These are phyloP conservation scores for Nothophoma quercina DNA, from an alignment of 2,329 filamentous ascomycete genomes.

Conservation along the genomic window DNA sequence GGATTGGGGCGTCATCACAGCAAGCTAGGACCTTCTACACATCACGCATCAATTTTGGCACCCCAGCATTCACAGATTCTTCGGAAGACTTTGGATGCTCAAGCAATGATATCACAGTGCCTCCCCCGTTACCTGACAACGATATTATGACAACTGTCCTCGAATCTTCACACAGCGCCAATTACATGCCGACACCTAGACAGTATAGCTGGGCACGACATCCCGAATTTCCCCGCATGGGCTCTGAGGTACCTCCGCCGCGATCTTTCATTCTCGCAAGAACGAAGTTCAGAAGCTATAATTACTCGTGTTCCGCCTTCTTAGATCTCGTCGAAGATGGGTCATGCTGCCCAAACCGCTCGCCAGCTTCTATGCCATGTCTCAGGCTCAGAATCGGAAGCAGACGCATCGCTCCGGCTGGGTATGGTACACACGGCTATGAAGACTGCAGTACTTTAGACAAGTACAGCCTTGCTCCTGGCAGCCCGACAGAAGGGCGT, in stretches of 20 bases:
- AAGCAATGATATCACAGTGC: not conserved
- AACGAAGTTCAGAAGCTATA: constrained; percentile 65
- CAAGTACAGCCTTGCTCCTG: not conserved
- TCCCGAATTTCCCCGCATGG: constrained; percentile 34
- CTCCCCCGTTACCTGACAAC: constrained; percentile 33
- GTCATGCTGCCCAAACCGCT: constrained; percentile 42
- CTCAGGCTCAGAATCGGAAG: constrained; percentile 62
- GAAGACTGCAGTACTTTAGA: not conserved
- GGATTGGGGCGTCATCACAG: constrained; percentile 62
- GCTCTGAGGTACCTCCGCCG: not conserved
- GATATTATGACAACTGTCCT: constrained; percentile 38
- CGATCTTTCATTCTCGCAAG: constrained; percentile 60
- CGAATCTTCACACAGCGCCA: constrained; percentile 45
- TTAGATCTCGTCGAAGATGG: constrained; percentile 67
- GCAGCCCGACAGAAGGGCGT: not conserved
- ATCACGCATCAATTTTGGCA: constrained; percentile 58
- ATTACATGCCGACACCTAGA: constrained; percentile 46
- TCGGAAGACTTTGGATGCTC: constrained; percentile 12
- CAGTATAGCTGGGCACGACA: constrained; percentile 59
- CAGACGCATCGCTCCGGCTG: constrained; percentile 48
- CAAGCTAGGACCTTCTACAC: constrained; percentile 73
- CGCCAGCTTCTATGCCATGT: constrained; percentile 36
- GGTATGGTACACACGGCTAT: too few species aligned
- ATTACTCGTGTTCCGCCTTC: constrained; percentile 61
- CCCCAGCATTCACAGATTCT: constrained; percentile 11